These are phyloP conservation scores for Leptomonas seymouri DNA, from an alignment of 208 protist species.

Conservation along the genomic window DNA sequence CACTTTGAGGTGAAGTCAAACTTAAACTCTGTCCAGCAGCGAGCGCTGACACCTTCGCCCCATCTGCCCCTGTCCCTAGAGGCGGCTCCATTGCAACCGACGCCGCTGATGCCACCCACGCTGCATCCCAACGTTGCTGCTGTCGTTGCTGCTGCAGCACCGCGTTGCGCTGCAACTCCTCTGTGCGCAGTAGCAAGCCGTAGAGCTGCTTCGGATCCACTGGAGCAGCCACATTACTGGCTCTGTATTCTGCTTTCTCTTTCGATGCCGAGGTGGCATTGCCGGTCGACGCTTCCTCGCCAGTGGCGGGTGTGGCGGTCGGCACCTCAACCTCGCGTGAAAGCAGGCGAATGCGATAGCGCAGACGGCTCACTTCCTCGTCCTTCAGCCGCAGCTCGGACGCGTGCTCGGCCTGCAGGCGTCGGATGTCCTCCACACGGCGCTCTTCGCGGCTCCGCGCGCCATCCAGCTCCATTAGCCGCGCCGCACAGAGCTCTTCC, in stretches of 20 bases:
- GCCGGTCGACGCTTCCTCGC: background rate
- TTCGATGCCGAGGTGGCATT: too few species aligned
- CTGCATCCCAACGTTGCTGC: conserved; percentile 39
- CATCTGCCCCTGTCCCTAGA: background rate
- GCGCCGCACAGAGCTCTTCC: conserved; percentile 77
- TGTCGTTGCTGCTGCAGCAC: conserved; percentile 39
- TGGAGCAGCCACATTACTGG: background rate
- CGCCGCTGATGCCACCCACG: conserved; percentile 19
- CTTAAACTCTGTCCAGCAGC: too few species aligned
- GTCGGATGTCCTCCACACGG: conserved; percentile 68
- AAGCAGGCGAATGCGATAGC: conserved; percentile 65
- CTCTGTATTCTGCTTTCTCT: too few species aligned
- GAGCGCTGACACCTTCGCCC: too few species aligned
- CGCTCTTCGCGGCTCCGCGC: conserved; percentile 68
- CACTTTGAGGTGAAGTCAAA: too few species aligned
- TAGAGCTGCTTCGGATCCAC: conserved; percentile 39
- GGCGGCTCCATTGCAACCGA: background rate
- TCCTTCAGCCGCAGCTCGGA: conserved; percentile 82
- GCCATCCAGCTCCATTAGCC: conserved; percentile 73
- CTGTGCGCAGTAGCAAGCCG: conserved; percentile 46
- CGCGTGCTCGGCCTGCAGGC: conserved; percentile 73
- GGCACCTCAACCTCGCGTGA: conserved; percentile 12
- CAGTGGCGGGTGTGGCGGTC: background rate
- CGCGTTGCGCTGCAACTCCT: conserved; percentile 57
- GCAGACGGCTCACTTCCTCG: conserved; percentile 72